Percentiles rank a stretch among this genome's conserved stretches.
These are phyloP conservation scores for Jatropha multifida DNA, from an alignment of 441 rosid genomes.

Conservation along the genomic window DNA sequence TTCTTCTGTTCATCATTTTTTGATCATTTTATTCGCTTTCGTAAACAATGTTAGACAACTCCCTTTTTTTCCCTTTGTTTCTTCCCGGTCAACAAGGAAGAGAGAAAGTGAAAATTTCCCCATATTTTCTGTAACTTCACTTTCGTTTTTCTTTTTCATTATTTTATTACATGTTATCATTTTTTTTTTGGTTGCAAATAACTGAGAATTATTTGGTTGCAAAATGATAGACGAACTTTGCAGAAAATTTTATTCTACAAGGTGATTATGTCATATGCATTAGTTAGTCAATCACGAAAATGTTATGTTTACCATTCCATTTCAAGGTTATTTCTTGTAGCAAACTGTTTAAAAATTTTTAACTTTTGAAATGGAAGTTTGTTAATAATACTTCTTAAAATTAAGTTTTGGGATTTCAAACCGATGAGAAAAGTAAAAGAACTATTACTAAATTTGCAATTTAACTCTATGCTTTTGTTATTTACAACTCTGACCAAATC, in stretches of 20 bases:
- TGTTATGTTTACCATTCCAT: neutral
- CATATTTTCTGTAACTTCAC: neutral
- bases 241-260: neutral
- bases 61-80: too few relatives aligned
- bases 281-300: constrained; percentile 6
- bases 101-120: neutral
- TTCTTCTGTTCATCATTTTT: neutral
- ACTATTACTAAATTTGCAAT: neutral
- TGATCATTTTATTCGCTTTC: too few relatives aligned
- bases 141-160: neutral
- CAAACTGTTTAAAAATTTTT: neutral
- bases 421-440: neutral
- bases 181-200: neutral
- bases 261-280: neutral
- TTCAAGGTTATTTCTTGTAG: neutral
- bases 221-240: neutral
- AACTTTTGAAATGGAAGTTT: neutral
- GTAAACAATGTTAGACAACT: too few relatives aligned
- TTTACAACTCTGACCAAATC: neutral
- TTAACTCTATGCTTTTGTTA: neutral
- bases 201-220: neutral
- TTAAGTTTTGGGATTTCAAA: neutral
- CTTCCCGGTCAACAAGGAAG: neutral
- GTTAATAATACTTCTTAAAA: neutral
- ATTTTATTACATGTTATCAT: neutral